Conservation (phyloP, 257 asterid genomes). For the Mentha longifolia region DNA sequence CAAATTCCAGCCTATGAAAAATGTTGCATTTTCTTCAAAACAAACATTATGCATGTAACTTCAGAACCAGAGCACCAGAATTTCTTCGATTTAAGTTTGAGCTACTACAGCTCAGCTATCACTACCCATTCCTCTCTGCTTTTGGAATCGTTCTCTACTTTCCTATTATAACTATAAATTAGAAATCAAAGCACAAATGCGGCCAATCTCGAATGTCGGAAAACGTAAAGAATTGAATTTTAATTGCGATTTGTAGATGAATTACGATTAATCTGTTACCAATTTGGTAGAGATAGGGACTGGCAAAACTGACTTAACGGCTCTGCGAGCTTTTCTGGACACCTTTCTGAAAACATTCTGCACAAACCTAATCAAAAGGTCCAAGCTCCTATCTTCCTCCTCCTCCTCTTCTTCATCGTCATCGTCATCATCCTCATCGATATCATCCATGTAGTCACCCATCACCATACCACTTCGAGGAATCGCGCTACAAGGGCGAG, state of each 20-base stretch:
- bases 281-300: constrained; percentile 70
- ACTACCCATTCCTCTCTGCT: not conserved
- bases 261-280: constrained; percentile 42
- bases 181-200: constrained; percentile 6
- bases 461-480: constrained; percentile 49
- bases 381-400: constrained; percentile 86
- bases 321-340: constrained; percentile 82
- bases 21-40: constrained; percentile 7
- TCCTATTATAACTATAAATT: constrained; percentile 5
- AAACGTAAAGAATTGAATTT: not conserved
- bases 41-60: not conserved
- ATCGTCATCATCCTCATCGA: constrained; percentile 65
- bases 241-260: not conserved
- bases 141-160: not conserved
- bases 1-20: not conserved
- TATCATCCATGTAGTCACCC: constrained; percentile 55
- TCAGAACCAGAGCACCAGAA: not conserved
- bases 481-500: constrained; percentile 53
- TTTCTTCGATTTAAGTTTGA: constrained; percentile 13
- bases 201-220: too few species aligned
- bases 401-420: constrained; percentile 74
- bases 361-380: constrained; percentile 78
- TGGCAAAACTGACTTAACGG: constrained; percentile 89
- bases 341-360: constrained; percentile 82
- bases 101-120: not conserved